Evolutionary conservation across 2,329 filamentous ascomycete genomes (phyloP).

Genomic region (Aspergillus luchuensis): DNA sequence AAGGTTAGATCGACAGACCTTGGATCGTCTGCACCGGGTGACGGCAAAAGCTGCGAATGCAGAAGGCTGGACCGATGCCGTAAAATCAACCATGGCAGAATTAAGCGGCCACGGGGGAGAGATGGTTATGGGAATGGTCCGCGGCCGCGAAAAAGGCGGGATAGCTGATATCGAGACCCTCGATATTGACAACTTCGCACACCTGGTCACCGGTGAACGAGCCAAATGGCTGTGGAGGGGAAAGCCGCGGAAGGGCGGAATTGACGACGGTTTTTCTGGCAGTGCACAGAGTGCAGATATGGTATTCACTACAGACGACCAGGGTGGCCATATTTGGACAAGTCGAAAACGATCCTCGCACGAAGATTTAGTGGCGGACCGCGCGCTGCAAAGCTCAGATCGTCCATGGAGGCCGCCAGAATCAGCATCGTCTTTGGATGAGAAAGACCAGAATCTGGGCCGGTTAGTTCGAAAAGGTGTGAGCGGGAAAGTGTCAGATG

Average conservation of each 20-base stretch:
- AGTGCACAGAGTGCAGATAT: conserved; percentile 41
- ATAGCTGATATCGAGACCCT: conserved; percentile 91
- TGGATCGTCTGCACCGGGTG: conserved; percentile 76
- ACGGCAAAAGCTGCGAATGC: conserved; percentile 88
- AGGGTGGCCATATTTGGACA: conserved; percentile 50
- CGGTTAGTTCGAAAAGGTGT: conserved; percentile 76
- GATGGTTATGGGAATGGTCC: conserved; percentile 93
- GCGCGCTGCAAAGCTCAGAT: conserved; percentile 33
- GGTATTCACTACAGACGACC: conserved; percentile 49
- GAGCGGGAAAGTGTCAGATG: conserved; percentile 75
- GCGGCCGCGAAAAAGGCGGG: conserved; percentile 79
- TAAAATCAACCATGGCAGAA: conserved; percentile 93
- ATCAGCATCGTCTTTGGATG: conserved; percentile 31
- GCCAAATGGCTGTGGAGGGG: conserved; percentile 95
- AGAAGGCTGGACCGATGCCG: conserved; percentile 87
- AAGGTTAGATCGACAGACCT: conserved; percentile 77
- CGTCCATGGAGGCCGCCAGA: conserved; percentile 35
- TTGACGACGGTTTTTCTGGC: conserved; percentile 26
- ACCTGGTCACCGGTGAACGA: conserved; percentile 75
- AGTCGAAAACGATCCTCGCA: conserved; percentile 44
- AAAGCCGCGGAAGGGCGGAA: conserved; percentile 69
- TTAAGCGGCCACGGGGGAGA: conserved; percentile 92
- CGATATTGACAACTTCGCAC: conserved; percentile 81
- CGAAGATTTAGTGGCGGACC: conserved; percentile 38
- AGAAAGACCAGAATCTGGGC: conserved; percentile 53